These are phyloP conservation scores for Chaetomium strumarium DNA, from an alignment of 2,329 filamentous ascomycete species.

Conservation along the genomic window DNA sequence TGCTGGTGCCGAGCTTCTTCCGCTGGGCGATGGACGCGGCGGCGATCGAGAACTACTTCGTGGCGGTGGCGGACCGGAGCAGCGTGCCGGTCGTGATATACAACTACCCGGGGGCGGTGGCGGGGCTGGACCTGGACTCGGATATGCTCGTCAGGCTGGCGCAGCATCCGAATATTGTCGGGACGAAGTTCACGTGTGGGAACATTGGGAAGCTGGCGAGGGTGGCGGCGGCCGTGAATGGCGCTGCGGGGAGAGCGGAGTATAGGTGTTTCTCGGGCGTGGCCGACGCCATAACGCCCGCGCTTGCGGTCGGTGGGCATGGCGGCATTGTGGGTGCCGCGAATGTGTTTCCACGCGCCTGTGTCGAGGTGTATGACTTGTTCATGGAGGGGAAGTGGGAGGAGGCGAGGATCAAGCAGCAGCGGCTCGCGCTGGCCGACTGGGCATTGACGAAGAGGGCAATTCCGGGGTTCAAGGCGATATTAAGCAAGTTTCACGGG, in stretches of 20 bases:
- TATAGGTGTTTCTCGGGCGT: slow-evolving; percentile 4
- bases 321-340: slow-evolving; percentile 2
- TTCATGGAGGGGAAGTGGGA: background rate
- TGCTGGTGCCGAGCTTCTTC: background rate
- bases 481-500: slow-evolving; percentile 1
- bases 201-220: slow-evolving; percentile 4
- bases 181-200: slow-evolving; percentile 3
- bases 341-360: slow-evolving; percentile 3
- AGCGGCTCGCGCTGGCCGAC: background rate
- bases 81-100: background rate
- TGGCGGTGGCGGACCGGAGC: background rate
- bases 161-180: background rate
- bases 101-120: slow-evolving; percentile 4
- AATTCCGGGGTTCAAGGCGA: slow-evolving; percentile 2
- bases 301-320: background rate
- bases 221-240: background rate
- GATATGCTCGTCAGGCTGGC: slow-evolving; percentile 1
- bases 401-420: background rate
- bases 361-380: background rate
- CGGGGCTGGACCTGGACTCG: slow-evolving; percentile 1
- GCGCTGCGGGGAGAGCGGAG: too few species aligned
- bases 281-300: background rate
- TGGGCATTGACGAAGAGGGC: slow-evolving; percentile 7
- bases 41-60: background rate
- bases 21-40: background rate